These are phyloP conservation scores for Nicotiana benthamiana DNA, from an alignment of 257 asterid species.

Conservation along the genomic window DNA sequence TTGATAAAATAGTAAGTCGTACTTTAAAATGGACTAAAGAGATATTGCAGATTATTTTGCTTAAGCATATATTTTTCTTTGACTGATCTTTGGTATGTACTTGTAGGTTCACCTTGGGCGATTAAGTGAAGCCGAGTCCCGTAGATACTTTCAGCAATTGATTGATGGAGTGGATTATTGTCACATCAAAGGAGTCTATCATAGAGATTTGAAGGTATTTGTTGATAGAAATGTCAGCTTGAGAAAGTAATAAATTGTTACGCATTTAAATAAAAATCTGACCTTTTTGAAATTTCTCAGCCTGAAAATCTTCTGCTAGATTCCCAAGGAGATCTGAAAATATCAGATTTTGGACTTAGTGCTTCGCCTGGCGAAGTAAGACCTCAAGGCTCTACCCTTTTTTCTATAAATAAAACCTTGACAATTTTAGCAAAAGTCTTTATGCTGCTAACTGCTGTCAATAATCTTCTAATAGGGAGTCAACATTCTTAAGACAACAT, in stretches of 20 bases:
- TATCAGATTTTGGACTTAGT: slow-evolving; percentile 98
- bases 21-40: neutral
- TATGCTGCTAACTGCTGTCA: slow-evolving; percentile 22
- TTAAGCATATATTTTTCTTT: neutral
- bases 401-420: neutral
- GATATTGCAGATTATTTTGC: neutral
- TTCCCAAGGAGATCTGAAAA: slow-evolving; percentile 89
- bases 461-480: slow-evolving; percentile 53
- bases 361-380: slow-evolving; percentile 85
- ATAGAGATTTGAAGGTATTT: slow-evolving; percentile 89
- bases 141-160: slow-evolving; percentile 94
- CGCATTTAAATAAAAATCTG: slow-evolving; percentile 11
- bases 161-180: slow-evolving; percentile 96
- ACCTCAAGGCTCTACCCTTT: neutral
- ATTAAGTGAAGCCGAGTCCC: slow-evolving; percentile 92
- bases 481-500: slow-evolving; percentile 80
- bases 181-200: slow-evolving; percentile 92
- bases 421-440: neutral
- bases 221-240: neutral
- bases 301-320: slow-evolving; percentile 95
- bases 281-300: slow-evolving; percentile 37
- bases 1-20: slow-evolving; percentile 85
- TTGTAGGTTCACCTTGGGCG: slow-evolving; percentile 87
- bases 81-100: neutral
- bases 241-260: neutral